Base-by-base conservation (phyloP, 768 basidiomycete species). In the Naganishia kalamii region DNA sequence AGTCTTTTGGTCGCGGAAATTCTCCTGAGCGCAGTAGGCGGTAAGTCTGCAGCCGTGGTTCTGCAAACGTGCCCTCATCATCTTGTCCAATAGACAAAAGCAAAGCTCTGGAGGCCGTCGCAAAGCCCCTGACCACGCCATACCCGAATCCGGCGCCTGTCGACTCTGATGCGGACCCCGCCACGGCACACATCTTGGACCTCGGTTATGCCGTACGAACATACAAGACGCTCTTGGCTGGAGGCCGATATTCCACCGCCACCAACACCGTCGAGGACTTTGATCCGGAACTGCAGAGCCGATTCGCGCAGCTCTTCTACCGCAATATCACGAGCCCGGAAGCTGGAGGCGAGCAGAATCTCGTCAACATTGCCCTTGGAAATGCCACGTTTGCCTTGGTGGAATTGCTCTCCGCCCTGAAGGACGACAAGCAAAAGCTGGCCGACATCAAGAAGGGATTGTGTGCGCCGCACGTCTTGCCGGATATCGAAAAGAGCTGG, bases 171-270 rank as follows among this genome's bases (percentile, higher is more conserved):
- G 71, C 81, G 5, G 84, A 85, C 57, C 63, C 80, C 0, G 65
- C 80, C 12, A 75, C 74, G 12, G 82, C 83, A 0, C 89, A 92
- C 77, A 83, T 84, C 17, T 87, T 93, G 65, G 87, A 93, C 72
- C 82, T 92, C 13, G 85, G 90, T 0, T 90, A 91, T 70, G 84
- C 87, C 0, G 87, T 89, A 3, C 83, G 92, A 43, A 73, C 92
- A 52, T 93, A 90, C 83, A 96, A 96, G 75, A 86, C 85, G 6
- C 84, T 96, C 6, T 82, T 96, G 0, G 90, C 93, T 74, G 92
- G 92, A 5, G 92, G 92, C 0, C 91, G 93, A 74, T 96, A 86
- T 78, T 86, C 85, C 66, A 86, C 85, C 33, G 75, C 82, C 0
- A 83, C 85, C 2, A 81, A 82, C 23, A 67, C 82, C 2, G 80